Evolutionary conservation across 1,284 basidiomycete species (phyloP), one percentile per base, ranked within the genome.

Genomic region (Polyporus tsugae): DNA sequence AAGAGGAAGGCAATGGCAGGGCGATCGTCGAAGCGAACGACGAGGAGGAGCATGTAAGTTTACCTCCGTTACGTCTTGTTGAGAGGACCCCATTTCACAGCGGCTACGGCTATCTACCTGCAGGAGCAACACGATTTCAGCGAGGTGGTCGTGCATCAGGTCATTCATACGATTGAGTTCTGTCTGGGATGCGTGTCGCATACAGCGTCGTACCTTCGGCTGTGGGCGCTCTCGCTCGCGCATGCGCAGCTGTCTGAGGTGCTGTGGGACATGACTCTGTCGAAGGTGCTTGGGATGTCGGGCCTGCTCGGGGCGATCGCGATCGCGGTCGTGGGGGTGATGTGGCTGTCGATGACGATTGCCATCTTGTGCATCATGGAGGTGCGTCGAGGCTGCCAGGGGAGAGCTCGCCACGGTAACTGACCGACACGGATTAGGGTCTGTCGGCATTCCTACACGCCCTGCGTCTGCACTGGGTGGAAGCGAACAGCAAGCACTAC

Each of bases 131-230:
- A 96, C 79, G 96, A 98, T 78, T 95, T 99, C 80, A 87, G 96
- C 77, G 97, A 99, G 82, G 90, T 98, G 61, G 89, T 98, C 53
- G 95, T 99, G 69, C 96, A 99, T 83, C 97, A 99, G 81, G 87
- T 98, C 72, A 99, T 99, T 77, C 96, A 97, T 82, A 98, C 97
- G 35, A 98, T 98, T 81, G 98, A 99, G 84, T 99, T 99, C 85
- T 99, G 97, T 79, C 89, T 99, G 46, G 91, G 97, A 25, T 98
- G 97, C 82, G 98, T 99, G 79, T 99, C 98, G 73, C 98, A 99
- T 83, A 99, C 98, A 2, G 98, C 97, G 9, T 99, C 97, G 29
- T 99, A 99, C 83, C 91, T 99, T 63, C 97, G 97, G 82, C 87
- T 99, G 46, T 99, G 97, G 97, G 98, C 98, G 29, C 87, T 99